Evolutionary conservation across 1,284 basidiomycete genomes (phyloP).

Genomic region (Rhodotorula sp.): DNA sequence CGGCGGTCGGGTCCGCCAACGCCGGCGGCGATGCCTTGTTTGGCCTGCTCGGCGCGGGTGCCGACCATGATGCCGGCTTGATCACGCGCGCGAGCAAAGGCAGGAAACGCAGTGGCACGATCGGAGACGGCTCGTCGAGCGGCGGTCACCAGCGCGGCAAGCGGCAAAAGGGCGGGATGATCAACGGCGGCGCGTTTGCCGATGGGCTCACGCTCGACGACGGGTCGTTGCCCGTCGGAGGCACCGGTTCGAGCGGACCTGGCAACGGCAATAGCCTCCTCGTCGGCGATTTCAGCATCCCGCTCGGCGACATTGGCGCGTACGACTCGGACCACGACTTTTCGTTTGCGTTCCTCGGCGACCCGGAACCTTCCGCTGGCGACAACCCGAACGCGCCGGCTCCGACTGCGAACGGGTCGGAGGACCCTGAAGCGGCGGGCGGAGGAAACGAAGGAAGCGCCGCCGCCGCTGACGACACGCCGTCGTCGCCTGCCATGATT

Average conservation of each 20-base stretch:
- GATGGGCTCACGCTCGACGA: neutral
- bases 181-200: neutral
- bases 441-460: neutral
- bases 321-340: slow-evolving; percentile 17
- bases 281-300: slow-evolving; percentile 15
- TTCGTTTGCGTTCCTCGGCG: slow-evolving; percentile 16
- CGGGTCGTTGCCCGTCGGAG: neutral
- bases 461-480: neutral
- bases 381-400: neutral
- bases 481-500: neutral
- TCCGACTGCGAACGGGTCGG: neutral
- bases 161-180: neutral
- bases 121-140: neutral
- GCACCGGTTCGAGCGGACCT: neutral
- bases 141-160: neutral
- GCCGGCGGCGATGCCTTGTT: neutral
- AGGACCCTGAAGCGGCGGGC: neutral
- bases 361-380: slow-evolving; percentile 2
- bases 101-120: neutral
- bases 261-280: neutral
- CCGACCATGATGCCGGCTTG: neutral
- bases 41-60: neutral
- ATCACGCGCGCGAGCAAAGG: neutral
- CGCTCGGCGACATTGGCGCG: slow-evolving; percentile 19
- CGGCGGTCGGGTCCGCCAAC: neutral